phyloP scores from a whole-genome alignment of 2,329 filamentous ascomycete genomes.

The Alternaria gansuensis region DNA sequence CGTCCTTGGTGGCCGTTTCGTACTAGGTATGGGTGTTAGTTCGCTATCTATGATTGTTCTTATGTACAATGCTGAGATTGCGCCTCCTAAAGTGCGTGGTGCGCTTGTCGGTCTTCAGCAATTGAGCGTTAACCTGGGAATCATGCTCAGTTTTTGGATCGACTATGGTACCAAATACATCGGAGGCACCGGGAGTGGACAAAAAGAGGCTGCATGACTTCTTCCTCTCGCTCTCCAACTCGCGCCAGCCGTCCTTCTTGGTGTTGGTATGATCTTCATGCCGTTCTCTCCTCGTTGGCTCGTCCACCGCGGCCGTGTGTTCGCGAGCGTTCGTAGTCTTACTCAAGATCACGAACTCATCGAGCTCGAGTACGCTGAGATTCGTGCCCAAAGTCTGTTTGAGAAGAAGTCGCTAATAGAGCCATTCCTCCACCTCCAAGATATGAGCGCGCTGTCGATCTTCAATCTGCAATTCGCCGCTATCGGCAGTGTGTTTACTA shows the following conservation, averaged over 20 bases:
- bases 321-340: conserved; percentile 71
- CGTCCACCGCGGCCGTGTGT: conserved; percentile 68
- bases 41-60: conserved; percentile 73
- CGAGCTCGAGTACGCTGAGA: conserved; percentile 78
- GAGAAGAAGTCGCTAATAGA: conserved; percentile 75
- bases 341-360: conserved; percentile 72
- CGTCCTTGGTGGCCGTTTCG: conserved; percentile 76
- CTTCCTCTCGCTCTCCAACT: conserved; percentile 76
- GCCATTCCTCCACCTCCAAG: conserved; percentile 70
- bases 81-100: conserved; percentile 69
- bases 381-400: conserved; percentile 78
- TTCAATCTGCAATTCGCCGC: conserved; percentile 68
- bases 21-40: conserved; percentile 75
- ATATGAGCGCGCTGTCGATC: conserved; percentile 67
- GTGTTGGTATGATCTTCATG: conserved; percentile 78
- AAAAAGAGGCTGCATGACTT: conserved; percentile 76
- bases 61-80: conserved; percentile 56
- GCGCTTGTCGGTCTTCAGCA: conserved; percentile 70
- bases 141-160: conserved; percentile 66
- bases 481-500: conserved; percentile 70
- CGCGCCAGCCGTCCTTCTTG: conserved; percentile 70
- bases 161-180: conserved; percentile 55
- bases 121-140: conserved; percentile 68
- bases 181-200: conserved; percentile 64
- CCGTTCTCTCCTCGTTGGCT: conserved; percentile 81